Percentiles rank a stretch among this genome's conserved stretches.
Conservation (phyloP, 306 rosid genomes). For the Vicia villosa region DNA sequence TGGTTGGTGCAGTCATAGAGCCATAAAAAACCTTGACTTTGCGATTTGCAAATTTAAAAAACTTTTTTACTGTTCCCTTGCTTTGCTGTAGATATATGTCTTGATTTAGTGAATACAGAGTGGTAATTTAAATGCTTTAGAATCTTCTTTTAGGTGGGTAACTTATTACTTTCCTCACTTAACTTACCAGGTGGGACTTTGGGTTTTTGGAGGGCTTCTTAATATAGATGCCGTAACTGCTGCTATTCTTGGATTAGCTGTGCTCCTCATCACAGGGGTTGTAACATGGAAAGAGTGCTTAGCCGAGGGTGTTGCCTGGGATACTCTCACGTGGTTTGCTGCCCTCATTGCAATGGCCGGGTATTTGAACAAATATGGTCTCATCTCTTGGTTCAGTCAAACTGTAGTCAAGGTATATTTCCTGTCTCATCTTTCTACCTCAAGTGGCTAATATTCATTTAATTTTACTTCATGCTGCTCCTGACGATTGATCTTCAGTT, state of each 20-base stretch:
- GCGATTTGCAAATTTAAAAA: neutral
- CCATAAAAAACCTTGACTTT: neutral
- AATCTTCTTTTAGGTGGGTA: conserved; percentile 16
- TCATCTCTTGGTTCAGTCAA: conserved; percentile 97
- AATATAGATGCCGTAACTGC: conserved; percentile 89
- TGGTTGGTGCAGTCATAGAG: neutral
- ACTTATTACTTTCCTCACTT: conserved; percentile 18
- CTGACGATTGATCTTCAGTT: neutral
- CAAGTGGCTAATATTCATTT: conserved; percentile 8
- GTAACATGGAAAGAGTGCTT: conserved; percentile 99
- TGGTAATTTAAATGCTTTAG: neutral
- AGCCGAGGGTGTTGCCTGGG: conserved; percentile 98
- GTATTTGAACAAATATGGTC: conserved; percentile 97
- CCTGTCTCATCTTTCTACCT: conserved; percentile 20
- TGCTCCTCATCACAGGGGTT: conserved; percentile 91
- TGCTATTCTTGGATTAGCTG: conserved; percentile 88
- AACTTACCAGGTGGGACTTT: conserved; percentile 80
- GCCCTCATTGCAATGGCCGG: conserved; percentile 99
- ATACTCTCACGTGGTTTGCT: conserved; percentile 98
- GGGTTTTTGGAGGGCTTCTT: conserved; percentile 86
- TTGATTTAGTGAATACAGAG: conserved; percentile 18
- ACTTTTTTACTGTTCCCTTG: neutral
- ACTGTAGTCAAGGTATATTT: conserved; percentile 84
- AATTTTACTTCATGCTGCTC: neutral
- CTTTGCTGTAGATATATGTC: conserved; percentile 10